Conservation (phyloP, 2,329 filamentous ascomycete species). For the Fusarium sp. region DNA sequence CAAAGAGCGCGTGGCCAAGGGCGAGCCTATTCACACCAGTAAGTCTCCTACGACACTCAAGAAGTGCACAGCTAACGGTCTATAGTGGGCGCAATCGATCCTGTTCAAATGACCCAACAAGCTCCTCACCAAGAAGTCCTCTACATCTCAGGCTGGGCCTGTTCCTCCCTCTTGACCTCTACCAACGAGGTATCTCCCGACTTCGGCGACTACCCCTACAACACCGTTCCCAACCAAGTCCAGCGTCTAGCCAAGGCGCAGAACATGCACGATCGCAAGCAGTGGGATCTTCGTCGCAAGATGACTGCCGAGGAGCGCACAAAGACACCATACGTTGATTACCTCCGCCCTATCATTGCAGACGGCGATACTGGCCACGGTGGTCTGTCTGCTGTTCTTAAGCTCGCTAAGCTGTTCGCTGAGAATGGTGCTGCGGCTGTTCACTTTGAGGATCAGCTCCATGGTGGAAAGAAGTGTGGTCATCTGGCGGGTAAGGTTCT, state of each 20-base stretch:
- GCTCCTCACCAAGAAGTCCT: constrained; percentile 94
- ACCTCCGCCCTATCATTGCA: constrained; percentile 92
- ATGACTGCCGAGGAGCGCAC: constrained; percentile 77
- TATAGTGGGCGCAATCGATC: constrained; percentile 94
- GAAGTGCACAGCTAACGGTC: background rate
- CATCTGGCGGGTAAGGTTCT: constrained; percentile 96
- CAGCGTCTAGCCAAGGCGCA: constrained; percentile 96
- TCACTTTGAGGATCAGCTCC: constrained; percentile 97
- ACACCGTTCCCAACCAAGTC: constrained; percentile 98
- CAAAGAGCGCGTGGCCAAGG: constrained; percentile 77
- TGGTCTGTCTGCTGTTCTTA: constrained; percentile 89
- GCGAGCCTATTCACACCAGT: constrained; percentile 94
- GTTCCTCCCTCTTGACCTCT: constrained; percentile 88
- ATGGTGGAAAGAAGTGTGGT: constrained; percentile 98
- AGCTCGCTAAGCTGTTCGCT: constrained; percentile 96
- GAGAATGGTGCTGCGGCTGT: constrained; percentile 96
- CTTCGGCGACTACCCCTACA: constrained; percentile 99
- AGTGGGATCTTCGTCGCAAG: constrained; percentile 86
- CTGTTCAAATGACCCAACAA: constrained; percentile 99
- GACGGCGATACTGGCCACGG: constrained; percentile 97
- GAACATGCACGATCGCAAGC: constrained; percentile 94
- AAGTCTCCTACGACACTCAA: constrained; percentile 43
- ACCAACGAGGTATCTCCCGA: constrained; percentile 98
- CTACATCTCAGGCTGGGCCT: constrained; percentile 97
- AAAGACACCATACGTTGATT: constrained; percentile 85